phyloP scores from a whole-genome alignment of 257 asterid species.

The Linaria vulgaris region DNA sequence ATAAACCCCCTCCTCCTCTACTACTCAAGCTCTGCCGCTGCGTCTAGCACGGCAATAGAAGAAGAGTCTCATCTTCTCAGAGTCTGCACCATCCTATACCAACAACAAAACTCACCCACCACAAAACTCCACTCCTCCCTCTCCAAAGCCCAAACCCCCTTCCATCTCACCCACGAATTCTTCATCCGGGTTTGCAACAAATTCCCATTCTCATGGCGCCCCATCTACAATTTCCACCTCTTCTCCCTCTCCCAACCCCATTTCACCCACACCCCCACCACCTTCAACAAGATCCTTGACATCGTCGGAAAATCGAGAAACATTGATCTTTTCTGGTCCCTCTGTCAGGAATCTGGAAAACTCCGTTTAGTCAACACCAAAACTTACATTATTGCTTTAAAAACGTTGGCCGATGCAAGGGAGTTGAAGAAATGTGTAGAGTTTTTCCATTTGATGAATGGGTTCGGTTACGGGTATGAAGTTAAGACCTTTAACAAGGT shows the following conservation, averaged over 20 bases:
- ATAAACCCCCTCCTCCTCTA: constrained; percentile 34
- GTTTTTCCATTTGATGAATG: constrained; percentile 75
- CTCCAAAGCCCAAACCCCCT: constrained; percentile 48
- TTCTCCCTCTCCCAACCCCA: constrained; percentile 48
- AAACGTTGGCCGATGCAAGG: constrained; percentile 66
- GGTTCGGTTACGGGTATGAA: constrained; percentile 60
- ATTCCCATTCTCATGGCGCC: constrained; percentile 84
- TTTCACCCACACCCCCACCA: constrained; percentile 66
- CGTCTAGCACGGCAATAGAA: constrained; percentile 31
- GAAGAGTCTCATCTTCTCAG: constrained; percentile 66
- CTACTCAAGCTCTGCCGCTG: constrained; percentile 28
- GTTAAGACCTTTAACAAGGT: constrained; percentile 55
- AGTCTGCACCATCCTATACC: constrained; percentile 88
- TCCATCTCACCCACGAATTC: constrained; percentile 72
- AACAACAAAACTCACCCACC: constrained; percentile 66
- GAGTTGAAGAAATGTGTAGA: constrained; percentile 84
- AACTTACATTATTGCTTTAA: constrained; percentile 61
- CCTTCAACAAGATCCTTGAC: constrained; percentile 76
- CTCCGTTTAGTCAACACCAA: constrained; percentile 56
- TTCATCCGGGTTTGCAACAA: constrained; percentile 86
- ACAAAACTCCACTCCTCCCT: constrained; percentile 60
- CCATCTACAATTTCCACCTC: constrained; percentile 69
- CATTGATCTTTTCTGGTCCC: constrained; percentile 77
- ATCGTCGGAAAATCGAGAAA: constrained; percentile 80
- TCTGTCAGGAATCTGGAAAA: constrained; percentile 57